Evolutionary conservation across 768 basidiomycete genomes (phyloP).

Genomic region (Stropharia rugosoannulata): DNA sequence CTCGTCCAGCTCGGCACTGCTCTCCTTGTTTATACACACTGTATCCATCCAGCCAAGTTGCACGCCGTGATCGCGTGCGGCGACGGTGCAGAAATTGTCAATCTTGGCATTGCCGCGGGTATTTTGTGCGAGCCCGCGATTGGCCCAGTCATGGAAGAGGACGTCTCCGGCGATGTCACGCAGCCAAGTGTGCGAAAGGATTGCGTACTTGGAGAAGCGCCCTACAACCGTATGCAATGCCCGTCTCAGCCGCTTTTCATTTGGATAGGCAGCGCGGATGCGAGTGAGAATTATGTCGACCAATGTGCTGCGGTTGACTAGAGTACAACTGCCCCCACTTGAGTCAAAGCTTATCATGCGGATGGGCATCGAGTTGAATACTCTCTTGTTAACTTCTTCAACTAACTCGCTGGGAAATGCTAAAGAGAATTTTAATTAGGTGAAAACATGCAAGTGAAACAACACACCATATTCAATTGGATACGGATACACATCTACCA

Average conservation of each 20-base stretch:
- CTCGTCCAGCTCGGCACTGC: slow-evolving; percentile 8
- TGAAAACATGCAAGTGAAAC: neutral
- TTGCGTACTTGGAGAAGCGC: neutral
- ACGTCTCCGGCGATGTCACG: neutral
- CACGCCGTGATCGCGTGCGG: neutral
- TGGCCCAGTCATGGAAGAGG: neutral
- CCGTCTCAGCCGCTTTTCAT: no score
- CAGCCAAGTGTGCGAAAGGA: slow-evolving; percentile 5
- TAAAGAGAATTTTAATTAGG: neutral
- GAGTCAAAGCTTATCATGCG: no score
- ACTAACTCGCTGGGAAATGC: neutral
- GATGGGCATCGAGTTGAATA: neutral
- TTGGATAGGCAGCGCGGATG: no score
- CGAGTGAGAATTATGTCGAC: no score
- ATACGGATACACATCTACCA: neutral
- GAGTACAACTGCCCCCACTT: no score
- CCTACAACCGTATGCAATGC: no score
- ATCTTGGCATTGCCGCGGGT: neutral
- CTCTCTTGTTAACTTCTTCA: neutral
- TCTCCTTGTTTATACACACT: slow-evolving; percentile 5
- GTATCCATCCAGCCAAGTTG: slow-evolving; percentile 4
- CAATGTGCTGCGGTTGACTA: no score
- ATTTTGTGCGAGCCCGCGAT: neutral
- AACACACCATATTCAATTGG: neutral
- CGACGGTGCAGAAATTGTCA: neutral